Conservation (phyloP, 805 yeast genomes). For the Clavispora santaluciae region DNA sequence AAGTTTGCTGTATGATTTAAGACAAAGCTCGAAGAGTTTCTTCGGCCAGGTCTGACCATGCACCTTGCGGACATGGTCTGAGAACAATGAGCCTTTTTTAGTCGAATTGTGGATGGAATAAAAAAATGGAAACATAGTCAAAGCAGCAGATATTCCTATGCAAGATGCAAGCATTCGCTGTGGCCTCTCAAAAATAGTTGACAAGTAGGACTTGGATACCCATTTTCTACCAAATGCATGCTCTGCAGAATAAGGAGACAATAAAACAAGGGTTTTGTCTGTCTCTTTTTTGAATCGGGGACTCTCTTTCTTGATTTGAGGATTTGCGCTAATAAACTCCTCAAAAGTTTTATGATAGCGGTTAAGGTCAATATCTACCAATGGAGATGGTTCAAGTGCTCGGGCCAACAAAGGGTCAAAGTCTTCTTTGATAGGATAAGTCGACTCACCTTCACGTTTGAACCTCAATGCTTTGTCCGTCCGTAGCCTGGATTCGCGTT, state of each 20-base stretch:
- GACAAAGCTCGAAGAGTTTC: conserved; percentile 52
- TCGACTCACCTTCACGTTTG: conserved; percentile 2
- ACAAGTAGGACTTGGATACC: conserved; percentile 62
- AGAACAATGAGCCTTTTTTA: conserved; percentile 43
- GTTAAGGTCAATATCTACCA: conserved; percentile 30
- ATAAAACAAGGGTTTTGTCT: conserved; percentile 53
- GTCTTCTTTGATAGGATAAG: not conserved
- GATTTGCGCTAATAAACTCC: conserved; percentile 38
- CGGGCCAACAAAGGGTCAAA: conserved; percentile 5
- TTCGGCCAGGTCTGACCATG: conserved; percentile 77
- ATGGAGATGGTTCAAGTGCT: conserved; percentile 28
- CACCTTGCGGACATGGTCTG: conserved; percentile 60
- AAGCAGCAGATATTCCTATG: conserved; percentile 74
- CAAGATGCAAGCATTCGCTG: conserved; percentile 72
- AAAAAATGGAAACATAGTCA: conserved; percentile 60
- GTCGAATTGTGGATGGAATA: conserved; percentile 47
- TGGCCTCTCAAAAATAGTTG: conserved; percentile 78
- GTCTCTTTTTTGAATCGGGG: conserved; percentile 30
- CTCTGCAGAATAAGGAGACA: conserved; percentile 65
- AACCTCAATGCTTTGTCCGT: conserved; percentile 20
- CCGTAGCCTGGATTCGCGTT: conserved; percentile 24
- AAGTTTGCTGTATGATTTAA: conserved; percentile 52
- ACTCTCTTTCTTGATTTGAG: conserved; percentile 37
- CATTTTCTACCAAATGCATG: conserved; percentile 74
- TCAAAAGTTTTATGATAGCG: conserved; percentile 41